Conservation (phyloP, 148 eudicot genomes). For the Rhododendron simsii region DNA sequence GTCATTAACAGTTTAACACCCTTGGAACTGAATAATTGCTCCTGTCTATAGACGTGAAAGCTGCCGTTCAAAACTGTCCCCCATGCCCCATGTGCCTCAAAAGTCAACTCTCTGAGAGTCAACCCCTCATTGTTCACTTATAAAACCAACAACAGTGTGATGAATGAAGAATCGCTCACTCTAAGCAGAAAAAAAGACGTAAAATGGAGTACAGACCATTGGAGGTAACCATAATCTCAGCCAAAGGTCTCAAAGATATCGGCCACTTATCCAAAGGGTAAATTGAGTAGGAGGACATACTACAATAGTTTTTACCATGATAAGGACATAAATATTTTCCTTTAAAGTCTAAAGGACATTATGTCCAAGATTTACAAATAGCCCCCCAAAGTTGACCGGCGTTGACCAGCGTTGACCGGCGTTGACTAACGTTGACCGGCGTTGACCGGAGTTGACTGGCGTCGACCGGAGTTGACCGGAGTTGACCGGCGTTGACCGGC, state of each 20-base stretch:
- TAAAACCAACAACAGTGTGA: neutral
- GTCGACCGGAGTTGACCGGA: too few relatives aligned
- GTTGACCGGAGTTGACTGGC: too few relatives aligned
- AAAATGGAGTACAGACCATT: constrained; percentile 6
- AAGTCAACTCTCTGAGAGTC: neutral
- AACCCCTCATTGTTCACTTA: neutral
- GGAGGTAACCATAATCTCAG: constrained; percentile 39
- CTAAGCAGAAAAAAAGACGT: neutral
- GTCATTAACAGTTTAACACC: neutral
- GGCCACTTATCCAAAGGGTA: constrained; percentile 40
- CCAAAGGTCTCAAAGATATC: constrained; percentile 48
- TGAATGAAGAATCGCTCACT: neutral
- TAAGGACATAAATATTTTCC: too few relatives aligned
- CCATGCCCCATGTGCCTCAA: neutral
- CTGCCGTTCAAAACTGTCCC: neutral
- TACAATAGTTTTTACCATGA: too few relatives aligned
- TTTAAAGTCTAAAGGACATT: too few relatives aligned
- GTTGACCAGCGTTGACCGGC: too few relatives aligned
- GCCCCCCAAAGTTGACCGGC: too few relatives aligned
- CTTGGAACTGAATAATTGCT: neutral
- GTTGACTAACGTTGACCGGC: too few relatives aligned
- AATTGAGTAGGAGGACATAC: too few relatives aligned
- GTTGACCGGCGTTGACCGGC: too few relatives aligned
- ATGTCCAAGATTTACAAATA: too few relatives aligned
- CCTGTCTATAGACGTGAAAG: neutral